A percentile compares a stretch with the other conserved stretches of the same genome.
phyloP scores from a whole-genome alignment of 768 basidiomycete genomes.

The Pisolithus microcarpus region DNA sequence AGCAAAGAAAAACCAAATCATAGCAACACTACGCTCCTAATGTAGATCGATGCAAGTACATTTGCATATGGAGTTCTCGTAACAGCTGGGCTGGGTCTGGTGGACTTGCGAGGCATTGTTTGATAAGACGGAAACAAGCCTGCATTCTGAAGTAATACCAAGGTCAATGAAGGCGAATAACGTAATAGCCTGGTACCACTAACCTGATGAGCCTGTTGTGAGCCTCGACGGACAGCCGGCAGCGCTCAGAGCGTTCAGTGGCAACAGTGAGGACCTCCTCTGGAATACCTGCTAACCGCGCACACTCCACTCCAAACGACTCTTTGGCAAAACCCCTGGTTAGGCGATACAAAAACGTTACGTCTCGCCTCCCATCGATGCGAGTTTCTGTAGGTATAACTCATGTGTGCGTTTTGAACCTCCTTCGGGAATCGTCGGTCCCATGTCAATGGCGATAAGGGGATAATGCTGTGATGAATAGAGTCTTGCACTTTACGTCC shows the following conservation, averaged over 20 bases:
- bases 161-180: not conserved
- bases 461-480: slow-evolving; percentile 98
- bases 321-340: slow-evolving; percentile 66
- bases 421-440: slow-evolving; percentile 50
- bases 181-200: slow-evolving; percentile 6
- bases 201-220: slow-evolving; percentile 47
- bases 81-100: slow-evolving; percentile 11
- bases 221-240: slow-evolving; percentile 48
- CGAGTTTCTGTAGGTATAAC: slow-evolving; percentile 62
- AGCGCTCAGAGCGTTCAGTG: slow-evolving; percentile 41
- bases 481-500: slow-evolving; percentile 54
- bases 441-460: slow-evolving; percentile 63
- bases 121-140: slow-evolving; percentile 22
- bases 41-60: slow-evolving; percentile 2
- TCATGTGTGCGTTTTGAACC: slow-evolving; percentile 82
- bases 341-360: slow-evolving; percentile 83
- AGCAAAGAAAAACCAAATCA: slow-evolving; percentile 33
- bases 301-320: slow-evolving; percentile 92
- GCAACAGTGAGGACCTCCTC: slow-evolving; percentile 62
- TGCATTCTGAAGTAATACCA: slow-evolving; percentile 15
- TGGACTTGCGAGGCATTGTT: slow-evolving; percentile 17
- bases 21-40: slow-evolving; percentile 11
- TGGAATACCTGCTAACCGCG: slow-evolving; percentile 77
- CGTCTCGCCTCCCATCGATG: slow-evolving; percentile 66
- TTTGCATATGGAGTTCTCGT: slow-evolving; percentile 15